Base-by-base conservation (phyloP, 2,329 filamentous ascomycete genomes). In the Cryphonectria naterciae region DNA sequence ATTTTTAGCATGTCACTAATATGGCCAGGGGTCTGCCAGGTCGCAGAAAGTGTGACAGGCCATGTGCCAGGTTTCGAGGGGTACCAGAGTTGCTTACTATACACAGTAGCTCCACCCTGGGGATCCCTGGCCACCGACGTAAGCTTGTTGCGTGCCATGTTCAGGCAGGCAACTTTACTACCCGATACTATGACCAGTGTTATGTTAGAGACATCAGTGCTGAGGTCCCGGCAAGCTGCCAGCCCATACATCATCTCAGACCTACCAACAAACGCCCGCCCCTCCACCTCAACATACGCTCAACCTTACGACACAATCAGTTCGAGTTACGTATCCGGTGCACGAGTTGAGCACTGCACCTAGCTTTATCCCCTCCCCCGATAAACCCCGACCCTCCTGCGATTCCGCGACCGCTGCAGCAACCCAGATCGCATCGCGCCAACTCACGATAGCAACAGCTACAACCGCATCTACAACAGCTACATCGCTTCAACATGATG, bases 401-500 rank as follows among this genome's bases (percentile, higher is more conserved):
- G 58, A 61, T 39, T 11, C 58, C 58, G 35, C 58, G 32, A n/a
- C 58, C 22, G 43, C 63, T 32, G 41, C 63, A 25, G 39, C 39
- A 65, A 35, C 63, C 63, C 43, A 22, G 41, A 65, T 65, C 63
- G 43, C 63, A 65, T 65, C 41, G 28, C 63, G 37, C 37, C 37
- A 25, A 19, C 60, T 25, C 60, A 25, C 22, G 22, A 62, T 64
- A 39, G 37, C 37, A 25, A 28, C 61, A 19, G 60, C 32, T 13
- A 60, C 56, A 6, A 28, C 32, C 25, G 15, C 25, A 65, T n/a
- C 68, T 67, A 70, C 60, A 75, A 73, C 72, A 74, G 35, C 37
- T 22, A 22, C 41, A 46, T 43, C 5, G 11, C 43, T 37, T 56
- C 66, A 85, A 83, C 77, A 92, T 87, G 87, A 98, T 98, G 95